Conservation (phyloP, 768 basidiomycete species). For the Crucibulum laeve region DNA sequence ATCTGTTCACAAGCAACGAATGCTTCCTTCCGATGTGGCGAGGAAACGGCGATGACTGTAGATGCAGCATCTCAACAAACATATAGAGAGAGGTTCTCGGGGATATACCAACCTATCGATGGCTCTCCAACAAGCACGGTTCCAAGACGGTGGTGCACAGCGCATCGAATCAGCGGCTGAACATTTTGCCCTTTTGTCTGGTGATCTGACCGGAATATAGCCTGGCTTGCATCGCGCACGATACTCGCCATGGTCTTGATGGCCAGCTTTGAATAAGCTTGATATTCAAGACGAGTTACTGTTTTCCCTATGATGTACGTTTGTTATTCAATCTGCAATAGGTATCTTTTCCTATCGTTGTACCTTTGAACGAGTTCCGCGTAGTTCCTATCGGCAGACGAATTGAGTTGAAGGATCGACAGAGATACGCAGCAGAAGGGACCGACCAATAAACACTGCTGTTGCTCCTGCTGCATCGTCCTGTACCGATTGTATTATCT, state of each 20-base stretch:
- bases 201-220: conserved; percentile 39
- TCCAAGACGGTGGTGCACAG: conserved; percentile 75
- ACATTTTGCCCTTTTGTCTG: conserved; percentile 18
- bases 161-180: conserved; percentile 48
- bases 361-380: conserved; percentile 81
- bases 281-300: conserved; percentile 75
- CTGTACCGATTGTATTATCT: conserved; percentile 58
- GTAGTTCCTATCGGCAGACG: conserved; percentile 51
- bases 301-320: conserved; percentile 44
- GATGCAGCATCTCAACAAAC: background rate
- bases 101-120: conserved; percentile 74
- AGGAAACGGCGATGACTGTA: conserved; percentile 74
- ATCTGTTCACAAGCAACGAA: conserved; percentile 78
- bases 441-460: conserved; percentile 66
- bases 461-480: conserved; percentile 68
- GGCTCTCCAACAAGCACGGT: conserved; percentile 73
- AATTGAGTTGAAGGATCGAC: background rate
- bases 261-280: conserved; percentile 78
- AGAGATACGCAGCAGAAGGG: background rate
- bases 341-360: background rate
- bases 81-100: conserved; percentile 5
- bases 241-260: conserved; percentile 73
- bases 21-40: conserved; percentile 79
- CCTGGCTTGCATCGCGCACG: conserved; percentile 38
- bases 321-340: background rate